phyloP scores from a whole-genome alignment of 345 rosid genomes.

The Cardamine resedifolia region DNA sequence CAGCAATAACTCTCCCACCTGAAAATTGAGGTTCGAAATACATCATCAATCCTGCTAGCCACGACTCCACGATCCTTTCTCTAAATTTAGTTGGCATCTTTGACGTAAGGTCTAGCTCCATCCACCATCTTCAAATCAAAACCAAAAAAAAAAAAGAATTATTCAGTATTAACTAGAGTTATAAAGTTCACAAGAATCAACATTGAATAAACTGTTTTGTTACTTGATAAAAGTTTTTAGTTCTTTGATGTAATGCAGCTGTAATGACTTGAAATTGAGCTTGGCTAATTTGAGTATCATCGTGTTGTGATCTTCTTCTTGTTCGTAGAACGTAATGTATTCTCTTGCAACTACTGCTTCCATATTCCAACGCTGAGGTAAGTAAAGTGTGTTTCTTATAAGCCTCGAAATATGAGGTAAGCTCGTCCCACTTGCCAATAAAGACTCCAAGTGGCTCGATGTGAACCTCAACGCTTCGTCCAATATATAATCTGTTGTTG shows the following conservation, averaged over 20 bases:
- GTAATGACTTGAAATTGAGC: conserved; percentile 20
- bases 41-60: conserved; percentile 7
- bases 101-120: background rate
- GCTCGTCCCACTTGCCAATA: background rate
- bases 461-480: conserved; percentile 37
- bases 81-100: conserved; percentile 16
- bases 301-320: conserved; percentile 10
- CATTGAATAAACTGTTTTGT: background rate
- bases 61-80: conserved; percentile 15
- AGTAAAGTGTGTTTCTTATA: background rate
- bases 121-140: conserved; percentile 14
- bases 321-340: conserved; percentile 14
- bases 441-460: background rate
- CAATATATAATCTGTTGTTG: conserved; percentile 41
- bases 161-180: background rate
- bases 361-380: conserved; percentile 28
- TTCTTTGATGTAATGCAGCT: conserved; percentile 21
- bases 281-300: conserved; percentile 22
- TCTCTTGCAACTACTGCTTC: conserved; percentile 10
- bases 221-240: background rate
- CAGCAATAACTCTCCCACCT: conserved; percentile 1
- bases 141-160: background rate
- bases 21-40: conserved; percentile 25
- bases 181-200: background rate
- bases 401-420: conserved; percentile 7